Evolutionary conservation across 2,329 filamentous ascomycete genomes (phyloP), one percentile per base, ranked within the genome.

Genomic region (Pseudogymnoascus pannorum): DNA sequence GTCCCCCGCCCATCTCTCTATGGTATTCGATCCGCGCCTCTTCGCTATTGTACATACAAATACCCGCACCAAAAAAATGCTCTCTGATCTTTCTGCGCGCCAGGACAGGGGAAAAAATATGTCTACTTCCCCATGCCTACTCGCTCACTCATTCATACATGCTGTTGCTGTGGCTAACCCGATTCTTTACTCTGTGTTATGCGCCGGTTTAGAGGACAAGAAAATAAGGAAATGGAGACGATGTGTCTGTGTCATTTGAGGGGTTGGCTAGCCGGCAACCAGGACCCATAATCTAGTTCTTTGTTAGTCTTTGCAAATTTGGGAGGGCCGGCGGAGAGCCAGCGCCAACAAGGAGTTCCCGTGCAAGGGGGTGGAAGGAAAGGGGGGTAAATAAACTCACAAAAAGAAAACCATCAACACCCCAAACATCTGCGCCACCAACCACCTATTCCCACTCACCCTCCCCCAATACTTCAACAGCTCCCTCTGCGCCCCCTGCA

Each of bases 391-490:
- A 16, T 2, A 4, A 26, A 77, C 79, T 77, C 64, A 83, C 78
- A 90, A 77, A 78, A 88, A 91, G 83, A 93, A 96, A 73, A 96
- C 92, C 92, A 97, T 97, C 68, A 97, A 76, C 58, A 97, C 91
- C 64, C 93, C 86, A 75, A 89, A 89, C 86, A 89, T 89, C 78
- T 88, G 90, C 44, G 92, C 92, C 68, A 97, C 87, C 66, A 99
- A 78, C 94, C 93, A 97, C 66, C 94, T 83, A 77, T 99, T 99
- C 65, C 92, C 91, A 61, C 91, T 94, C 26, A 97, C 92, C 40
- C 92, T 83, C 26, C 86, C 88, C 93, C 94, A 99, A 76, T 97
- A 99, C 75, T 97, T 97, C 77, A 99, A 85, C 71, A 99, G 74
- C 75, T 99, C 93, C 65, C 92, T 83, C 73, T 99, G 94, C 5